A percentile compares a stretch with the other conserved stretches of the same genome.
These are phyloP conservation scores for Mucor mucedo DNA, from an alignment of 371 early-diverging fungal species.

Conservation along the genomic window DNA sequence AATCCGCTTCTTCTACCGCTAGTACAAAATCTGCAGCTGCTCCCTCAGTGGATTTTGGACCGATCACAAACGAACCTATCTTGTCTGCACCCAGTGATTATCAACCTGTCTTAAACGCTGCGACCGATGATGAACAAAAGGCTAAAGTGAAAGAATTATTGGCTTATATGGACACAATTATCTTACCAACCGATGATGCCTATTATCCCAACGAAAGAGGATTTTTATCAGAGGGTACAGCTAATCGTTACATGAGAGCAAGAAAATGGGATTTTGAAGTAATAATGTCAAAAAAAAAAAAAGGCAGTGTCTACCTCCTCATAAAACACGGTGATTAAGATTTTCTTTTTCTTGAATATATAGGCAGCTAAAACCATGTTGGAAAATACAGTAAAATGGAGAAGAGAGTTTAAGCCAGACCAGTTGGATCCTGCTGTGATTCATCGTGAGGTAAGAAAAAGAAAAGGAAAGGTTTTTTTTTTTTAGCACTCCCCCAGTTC, in stretches of 20 bases:
- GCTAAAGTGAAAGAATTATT: constrained; percentile 46
- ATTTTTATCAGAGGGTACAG: constrained; percentile 55
- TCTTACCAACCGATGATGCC: constrained; percentile 43
- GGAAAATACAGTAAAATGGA: constrained; percentile 74
- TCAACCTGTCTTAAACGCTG: constrained; percentile 26
- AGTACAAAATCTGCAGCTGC: constrained; percentile 16
- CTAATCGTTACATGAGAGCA: constrained; percentile 76
- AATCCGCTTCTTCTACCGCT: constrained; percentile 9
- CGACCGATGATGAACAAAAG: constrained; percentile 52
- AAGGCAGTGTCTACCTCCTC: too few species aligned
- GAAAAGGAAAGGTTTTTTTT: neutral
- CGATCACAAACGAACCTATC: constrained; percentile 28
- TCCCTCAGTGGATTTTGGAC: constrained; percentile 18
- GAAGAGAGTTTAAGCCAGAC: constrained; percentile 69
- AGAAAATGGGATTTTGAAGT: constrained; percentile 65
- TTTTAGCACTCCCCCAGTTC: too few species aligned
- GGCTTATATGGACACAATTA: constrained; percentile 51
- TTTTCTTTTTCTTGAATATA: neutral
- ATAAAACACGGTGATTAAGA: neutral
- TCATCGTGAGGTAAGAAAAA: constrained; percentile 35
- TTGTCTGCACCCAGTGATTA: constrained; percentile 26
- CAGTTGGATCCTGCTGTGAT: constrained; percentile 68
- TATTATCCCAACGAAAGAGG: constrained; percentile 48
- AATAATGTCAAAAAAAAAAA: constrained; percentile 5
- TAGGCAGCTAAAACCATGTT: constrained; percentile 62